Evolutionary conservation across 2,329 filamentous ascomycete genomes (phyloP), one percentile per base, ranked within the genome.

Genomic region (Pezicula carpinea): DNA sequence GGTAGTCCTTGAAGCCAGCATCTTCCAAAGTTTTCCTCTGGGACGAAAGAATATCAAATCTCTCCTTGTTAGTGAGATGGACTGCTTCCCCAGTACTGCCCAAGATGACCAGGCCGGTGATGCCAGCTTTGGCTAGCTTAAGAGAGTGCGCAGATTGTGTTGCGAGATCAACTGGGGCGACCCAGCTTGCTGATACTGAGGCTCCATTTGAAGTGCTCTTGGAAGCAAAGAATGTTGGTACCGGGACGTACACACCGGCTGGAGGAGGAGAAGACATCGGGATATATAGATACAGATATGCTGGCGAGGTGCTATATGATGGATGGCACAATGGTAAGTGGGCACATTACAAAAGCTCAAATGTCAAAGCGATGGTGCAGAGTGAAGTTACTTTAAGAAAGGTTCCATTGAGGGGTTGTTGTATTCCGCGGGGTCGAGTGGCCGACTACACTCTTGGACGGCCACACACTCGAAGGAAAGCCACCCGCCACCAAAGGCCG

Each of bases 1-100:
- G 78, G 51, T 80, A 77, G 56, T 80, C 73, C 33, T 69, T 68
- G 65, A 74, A 82, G 1, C 79, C 79, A 0, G 71, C 74, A 38
- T 72, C 69, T 39, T 77, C 72, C 31, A 82, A 64, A 6, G 73
- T 74, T 58, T 74, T 72, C 48, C 78, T 70, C 34, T 81, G 74
- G 38, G 71, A 71, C 6, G 68, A 69, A 41, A 84, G 68, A 40
- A 83, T 64, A 15, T 74, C 69, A 50, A 69, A 72, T 40, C 80
- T 76, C 60, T 84, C 81, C 26, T 68, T 62, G 48, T 70, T 72
- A 6, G 76, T 74, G 46, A 84, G 67, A 63, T 82, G 80, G 19
- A 83, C 75, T 2, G 79, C 80, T 63, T 84, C 81, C 49, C 81
- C 81, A 0, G 80, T 84, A 33, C 75, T 80, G 21, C 81, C 81